Conservation (phyloP, 208 protist genomes). For the Trypanosoma cruzi region DNA sequence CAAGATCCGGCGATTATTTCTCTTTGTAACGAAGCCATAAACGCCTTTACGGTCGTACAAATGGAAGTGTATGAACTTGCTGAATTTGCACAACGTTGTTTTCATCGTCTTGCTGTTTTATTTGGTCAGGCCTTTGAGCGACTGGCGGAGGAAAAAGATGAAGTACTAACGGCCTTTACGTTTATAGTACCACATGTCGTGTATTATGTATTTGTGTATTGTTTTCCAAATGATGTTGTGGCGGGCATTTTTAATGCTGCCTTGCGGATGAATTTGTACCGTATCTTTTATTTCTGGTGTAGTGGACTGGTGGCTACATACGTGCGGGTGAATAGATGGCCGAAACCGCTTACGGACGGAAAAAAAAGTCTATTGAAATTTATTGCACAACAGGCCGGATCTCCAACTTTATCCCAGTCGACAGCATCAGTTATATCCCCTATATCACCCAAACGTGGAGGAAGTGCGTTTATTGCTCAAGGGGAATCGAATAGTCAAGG, state of each 20-base stretch:
- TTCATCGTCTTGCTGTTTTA: conserved; percentile 38
- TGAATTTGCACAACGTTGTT: conserved; percentile 33
- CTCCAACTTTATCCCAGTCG: not conserved
- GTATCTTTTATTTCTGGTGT: conserved; percentile 78
- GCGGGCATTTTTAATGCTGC: conserved; percentile 65
- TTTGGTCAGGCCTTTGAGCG: conserved; percentile 44
- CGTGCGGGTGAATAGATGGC: conserved; percentile 65
- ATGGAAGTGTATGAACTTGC: conserved; percentile 45
- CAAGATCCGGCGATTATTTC: conserved; percentile 19
- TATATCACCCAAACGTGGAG: not conserved
- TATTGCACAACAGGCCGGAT: not conserved
- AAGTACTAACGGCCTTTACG: conserved; percentile 54
- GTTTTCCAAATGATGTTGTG: conserved; percentile 84
- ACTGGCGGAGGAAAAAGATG: conserved; percentile 45
- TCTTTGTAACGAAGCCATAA: conserved; percentile 37
- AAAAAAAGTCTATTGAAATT: not conserved
- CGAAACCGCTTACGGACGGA: conserved; percentile 23
- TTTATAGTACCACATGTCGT: conserved; percentile 51
- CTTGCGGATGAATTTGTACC: conserved; percentile 72
- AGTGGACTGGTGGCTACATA: conserved; percentile 69
- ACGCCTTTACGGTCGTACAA: conserved; percentile 32
- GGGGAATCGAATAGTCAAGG: not conserved
- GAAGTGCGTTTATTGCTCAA: not conserved
- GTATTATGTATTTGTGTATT: conserved; percentile 67
- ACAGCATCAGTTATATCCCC: not conserved